Evolutionary conservation across 2,329 filamentous ascomycete species (phyloP), one percentile per base, ranked within the genome.

Genomic region (Calonectria multiphialidica): DNA sequence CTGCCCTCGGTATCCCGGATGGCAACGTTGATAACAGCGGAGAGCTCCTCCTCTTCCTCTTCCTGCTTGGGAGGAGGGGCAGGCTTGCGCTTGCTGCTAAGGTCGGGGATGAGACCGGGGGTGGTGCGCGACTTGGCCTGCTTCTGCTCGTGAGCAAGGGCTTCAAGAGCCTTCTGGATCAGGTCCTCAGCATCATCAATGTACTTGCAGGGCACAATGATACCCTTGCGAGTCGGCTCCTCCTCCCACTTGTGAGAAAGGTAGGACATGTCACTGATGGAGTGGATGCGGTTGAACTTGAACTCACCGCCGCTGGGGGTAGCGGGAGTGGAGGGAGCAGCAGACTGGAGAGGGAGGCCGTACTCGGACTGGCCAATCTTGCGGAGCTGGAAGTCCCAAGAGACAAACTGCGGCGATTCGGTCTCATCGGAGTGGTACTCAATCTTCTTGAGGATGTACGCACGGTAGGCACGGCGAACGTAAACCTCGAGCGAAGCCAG

Each of bases 261-360:
- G 84, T 98, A 98, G 18, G 95, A 95, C 93, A 99, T 95, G 82
- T 99, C 97, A 83, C 95, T 98, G 84, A 99, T 97, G 66, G 97
- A 98, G 86, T 94, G 92, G 80, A 98, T 93, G 78, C 96, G 92
- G 86, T 95, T 94, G 84, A 96, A 94, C 74, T 86, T 84, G 76
- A 88, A 88, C 71, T 91, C 90, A 44, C 80, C 76, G 73, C 88
- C 88, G 28, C 88, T 89, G 16, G 94, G 94, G 2, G 94, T 96
- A 55, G 91, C 91, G n/a, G 95, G 95, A 5, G 94, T 93, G 12
- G 95, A 97, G 37, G 96, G 94, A 75, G 93, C 93, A 18, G 93
- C 93, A 2, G 95, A 95, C 81, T 93, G 91, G 16, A 96, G 84
- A 12, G 95, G 93, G 74, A 97, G 88, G 40, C 96, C 96, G 77